These are phyloP conservation scores for Macrolepiota fuliginosa DNA, from an alignment of 768 basidiomycete species.

Conservation along the genomic window DNA sequence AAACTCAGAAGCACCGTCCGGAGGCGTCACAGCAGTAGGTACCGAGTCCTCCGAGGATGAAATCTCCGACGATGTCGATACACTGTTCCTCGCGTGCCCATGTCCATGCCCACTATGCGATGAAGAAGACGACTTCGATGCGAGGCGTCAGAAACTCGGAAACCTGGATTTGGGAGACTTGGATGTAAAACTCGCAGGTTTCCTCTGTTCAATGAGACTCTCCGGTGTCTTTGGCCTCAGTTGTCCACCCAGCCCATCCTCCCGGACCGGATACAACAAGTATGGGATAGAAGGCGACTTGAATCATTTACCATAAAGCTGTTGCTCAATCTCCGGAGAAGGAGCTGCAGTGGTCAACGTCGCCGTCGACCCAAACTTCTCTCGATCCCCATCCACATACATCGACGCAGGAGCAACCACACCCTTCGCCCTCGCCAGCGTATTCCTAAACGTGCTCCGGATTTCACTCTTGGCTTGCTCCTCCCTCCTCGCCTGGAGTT, in stretches of 20 bases:
- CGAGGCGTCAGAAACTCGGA: constrained; percentile 45
- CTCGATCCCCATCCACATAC: constrained; percentile 11
- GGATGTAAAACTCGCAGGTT: constrained; percentile 51
- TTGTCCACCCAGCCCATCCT: constrained; percentile 6
- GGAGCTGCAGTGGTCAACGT: neutral
- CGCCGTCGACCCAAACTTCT: neutral
- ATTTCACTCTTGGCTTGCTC: constrained; percentile 26
- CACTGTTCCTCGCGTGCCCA: constrained; percentile 51
- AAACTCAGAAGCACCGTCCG: no score
- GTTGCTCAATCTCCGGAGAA: neutral
- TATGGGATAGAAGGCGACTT: constrained; percentile 11
- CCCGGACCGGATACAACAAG: constrained; percentile 4
- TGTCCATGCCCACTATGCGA: no score
- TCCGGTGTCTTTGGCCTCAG: constrained; percentile 20
- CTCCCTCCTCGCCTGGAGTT: constrained; percentile 24
- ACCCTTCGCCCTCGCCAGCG: no score
- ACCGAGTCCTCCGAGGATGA: no score
- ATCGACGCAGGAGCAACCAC: no score
- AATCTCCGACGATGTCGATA: constrained; percentile 55
- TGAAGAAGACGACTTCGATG: constrained; percentile 31
- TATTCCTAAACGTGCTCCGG: constrained; percentile 33
- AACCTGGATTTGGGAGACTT: constrained; percentile 41
- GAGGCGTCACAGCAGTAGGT: no score
- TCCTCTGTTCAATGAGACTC: constrained; percentile 29
- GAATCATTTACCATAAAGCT: constrained; percentile 3